phyloP scores from a whole-genome alignment of 2,329 filamentous ascomycete species.

The Bertia moriformis region DNA sequence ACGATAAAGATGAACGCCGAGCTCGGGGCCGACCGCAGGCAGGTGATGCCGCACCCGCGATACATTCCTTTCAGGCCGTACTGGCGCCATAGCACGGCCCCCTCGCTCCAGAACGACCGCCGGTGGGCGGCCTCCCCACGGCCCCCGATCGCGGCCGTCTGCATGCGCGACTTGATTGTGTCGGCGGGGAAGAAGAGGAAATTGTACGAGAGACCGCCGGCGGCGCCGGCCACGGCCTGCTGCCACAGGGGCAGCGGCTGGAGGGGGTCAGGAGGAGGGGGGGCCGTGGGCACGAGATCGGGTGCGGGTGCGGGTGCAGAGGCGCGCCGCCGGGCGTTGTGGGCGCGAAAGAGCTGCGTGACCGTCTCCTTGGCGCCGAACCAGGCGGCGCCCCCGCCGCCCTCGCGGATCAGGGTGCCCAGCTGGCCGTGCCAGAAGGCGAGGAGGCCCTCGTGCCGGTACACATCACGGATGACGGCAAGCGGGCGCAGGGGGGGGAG shows the following conservation, averaged over 20 bases:
- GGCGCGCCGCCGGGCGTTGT: constrained; percentile 27
- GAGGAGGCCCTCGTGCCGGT: constrained; percentile 63
- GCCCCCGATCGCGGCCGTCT: constrained; percentile 58
- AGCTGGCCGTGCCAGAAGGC: constrained; percentile 95
- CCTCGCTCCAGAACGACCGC: constrained; percentile 58
- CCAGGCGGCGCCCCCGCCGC: constrained; percentile 86
- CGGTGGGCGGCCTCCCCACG: constrained; percentile 28
- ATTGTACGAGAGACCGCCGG: constrained; percentile 86
- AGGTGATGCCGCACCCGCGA: constrained; percentile 87
- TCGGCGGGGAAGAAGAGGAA: constrained; percentile 95
- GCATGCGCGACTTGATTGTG: constrained; percentile 93
- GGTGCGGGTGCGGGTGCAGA: constrained; percentile 22
- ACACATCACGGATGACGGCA: constrained; percentile 64
- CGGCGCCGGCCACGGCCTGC: constrained; percentile 74
- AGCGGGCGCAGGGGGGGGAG: constrained; percentile 44
- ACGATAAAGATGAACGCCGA: constrained; percentile 98
- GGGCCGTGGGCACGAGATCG: constrained; percentile 2
- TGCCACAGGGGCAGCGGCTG: constrained; percentile 65
- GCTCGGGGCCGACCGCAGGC: constrained; percentile 73
- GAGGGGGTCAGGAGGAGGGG: constrained; percentile 12
- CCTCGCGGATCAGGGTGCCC: constrained; percentile 85
- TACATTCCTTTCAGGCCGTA: constrained; percentile 77
- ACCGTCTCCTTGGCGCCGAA: constrained; percentile 82
- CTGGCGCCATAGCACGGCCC: constrained; percentile 61
- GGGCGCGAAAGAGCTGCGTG: constrained; percentile 51